phyloP scores from a whole-genome alignment of 2,329 filamentous ascomycete genomes.

The Fusarium begoniae region DNA sequence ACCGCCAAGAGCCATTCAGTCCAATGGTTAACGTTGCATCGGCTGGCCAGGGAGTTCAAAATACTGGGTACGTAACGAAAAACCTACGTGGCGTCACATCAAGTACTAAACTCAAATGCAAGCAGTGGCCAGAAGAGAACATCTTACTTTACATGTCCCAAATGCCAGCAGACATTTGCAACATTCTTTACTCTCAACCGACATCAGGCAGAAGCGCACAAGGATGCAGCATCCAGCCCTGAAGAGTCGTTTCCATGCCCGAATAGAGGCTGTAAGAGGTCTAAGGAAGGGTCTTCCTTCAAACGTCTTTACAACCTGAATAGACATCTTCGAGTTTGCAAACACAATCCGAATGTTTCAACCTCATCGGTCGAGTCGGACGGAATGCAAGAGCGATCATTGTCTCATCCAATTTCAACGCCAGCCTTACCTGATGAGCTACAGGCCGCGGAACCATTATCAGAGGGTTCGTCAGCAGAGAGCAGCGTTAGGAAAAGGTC shows the following conservation, averaged over 20 bases:
- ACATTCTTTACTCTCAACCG: not conserved
- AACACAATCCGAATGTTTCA: not conserved
- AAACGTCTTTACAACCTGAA: not conserved
- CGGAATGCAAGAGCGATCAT: fast-evolving
- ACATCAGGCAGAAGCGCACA: not conserved
- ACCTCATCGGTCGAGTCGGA: not conserved
- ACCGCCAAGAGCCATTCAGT: not conserved
- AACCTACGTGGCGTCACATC: not conserved
- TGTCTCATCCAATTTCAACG: not conserved
- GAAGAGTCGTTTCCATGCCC: not conserved
- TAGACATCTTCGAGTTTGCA: not conserved
- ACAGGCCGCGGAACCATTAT: not conserved
- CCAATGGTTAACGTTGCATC: no score
- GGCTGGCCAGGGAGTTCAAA: no score
- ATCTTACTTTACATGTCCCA: not conserved
- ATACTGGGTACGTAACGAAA: not conserved
- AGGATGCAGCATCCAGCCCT: not conserved
- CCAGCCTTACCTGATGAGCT: not conserved
- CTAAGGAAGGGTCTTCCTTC: not conserved
- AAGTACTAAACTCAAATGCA: not conserved
- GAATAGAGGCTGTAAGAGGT: not conserved
- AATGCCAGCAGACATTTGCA: not conserved
- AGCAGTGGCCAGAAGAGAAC: not conserved
- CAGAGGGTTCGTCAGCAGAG: not conserved
- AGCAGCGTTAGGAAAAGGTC: not conserved